Percentiles rank a stretch among this genome's conserved stretches.
phyloP scores from a whole-genome alignment of 2,329 filamentous ascomycete genomes.

The Ceratocystis destructans region DNA sequence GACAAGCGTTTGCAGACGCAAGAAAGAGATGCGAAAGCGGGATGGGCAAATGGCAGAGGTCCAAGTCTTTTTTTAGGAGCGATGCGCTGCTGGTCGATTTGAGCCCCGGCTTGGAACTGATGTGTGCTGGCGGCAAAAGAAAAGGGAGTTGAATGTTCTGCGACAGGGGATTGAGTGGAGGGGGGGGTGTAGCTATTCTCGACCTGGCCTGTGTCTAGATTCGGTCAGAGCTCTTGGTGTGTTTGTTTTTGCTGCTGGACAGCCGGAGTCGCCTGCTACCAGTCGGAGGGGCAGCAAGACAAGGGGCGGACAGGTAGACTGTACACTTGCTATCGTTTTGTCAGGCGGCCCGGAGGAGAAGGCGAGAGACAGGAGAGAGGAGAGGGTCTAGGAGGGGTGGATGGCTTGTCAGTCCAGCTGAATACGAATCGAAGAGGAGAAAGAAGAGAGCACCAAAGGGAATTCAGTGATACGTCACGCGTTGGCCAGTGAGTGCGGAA shows the following conservation, averaged over 20 bases:
- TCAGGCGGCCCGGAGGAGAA: not conserved
- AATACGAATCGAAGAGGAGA: not conserved
- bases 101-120: not conserved
- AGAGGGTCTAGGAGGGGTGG: not conserved
- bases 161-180: not conserved
- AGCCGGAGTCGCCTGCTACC: not conserved
- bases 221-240: not conserved
- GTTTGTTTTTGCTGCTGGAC: not conserved
- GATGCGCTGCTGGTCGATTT: not conserved
- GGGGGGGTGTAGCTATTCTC: not conserved
- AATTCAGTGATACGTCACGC: not conserved
- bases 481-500: not conserved
- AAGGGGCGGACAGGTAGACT: not conserved
- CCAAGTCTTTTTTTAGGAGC: constrained; percentile 5
- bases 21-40: not conserved
- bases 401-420: not conserved
- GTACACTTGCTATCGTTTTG: not conserved
- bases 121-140: not conserved
- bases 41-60: not conserved
- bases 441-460: not conserved
- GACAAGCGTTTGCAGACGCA: constrained; percentile 7
- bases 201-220: too few species aligned
- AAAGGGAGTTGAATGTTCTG: not conserved
- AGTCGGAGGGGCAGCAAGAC: not conserved
- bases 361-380: not conserved